Base-by-base conservation (phyloP, 345 rosid species). In the Mercurialis annua region DNA sequence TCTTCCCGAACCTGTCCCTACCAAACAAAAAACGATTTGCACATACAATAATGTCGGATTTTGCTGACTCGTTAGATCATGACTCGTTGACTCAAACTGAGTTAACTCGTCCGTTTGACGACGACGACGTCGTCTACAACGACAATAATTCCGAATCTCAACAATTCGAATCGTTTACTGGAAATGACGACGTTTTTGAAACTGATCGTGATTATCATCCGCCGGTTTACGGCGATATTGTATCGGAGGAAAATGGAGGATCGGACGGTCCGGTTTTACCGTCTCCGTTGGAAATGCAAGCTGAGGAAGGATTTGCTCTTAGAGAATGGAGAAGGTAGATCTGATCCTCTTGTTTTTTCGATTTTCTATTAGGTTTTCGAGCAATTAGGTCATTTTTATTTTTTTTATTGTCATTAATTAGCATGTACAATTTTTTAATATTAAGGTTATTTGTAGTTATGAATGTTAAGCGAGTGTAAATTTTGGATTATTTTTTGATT, bases 291-390 rank as follows among this genome's bases (percentile, higher is more conserved):
- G 88, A 86, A 38, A 84, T 85, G 88, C 81, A 23, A 50, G 74
- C 79, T 0, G 92, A 85, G 69, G 90, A 85, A 59, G 92, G 90
- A 21, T 33, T 74, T 47, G 85, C 89, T 65, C 83, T 89, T 30
- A 77, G 83, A 68, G 93, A 92, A 66, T 92, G 96, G 98, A 82
- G 96, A 83, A 87, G 93, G 98, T 92, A 59, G 70, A 71, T 84
- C 61, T 66, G 44, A 54, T 43, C 44, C 20, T 49, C 4, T 6
- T n/a, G n/a, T n/a, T n/a, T n/a, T n/a, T n/a, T n/a, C n/a, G 5
- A 36, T 18, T 27, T 52, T 44, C n/a, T n/a, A 40, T 57, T 63
- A 38, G 65, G 38, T 23, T 55, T 30, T 49, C 52, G 73, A 18
- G 23, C 36, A 56, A 57, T 6, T 6, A 12, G 51, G 30, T 26